Evolutionary conservation across 257 asterid species (phyloP).

Genomic region (Primulina tabacum): DNA sequence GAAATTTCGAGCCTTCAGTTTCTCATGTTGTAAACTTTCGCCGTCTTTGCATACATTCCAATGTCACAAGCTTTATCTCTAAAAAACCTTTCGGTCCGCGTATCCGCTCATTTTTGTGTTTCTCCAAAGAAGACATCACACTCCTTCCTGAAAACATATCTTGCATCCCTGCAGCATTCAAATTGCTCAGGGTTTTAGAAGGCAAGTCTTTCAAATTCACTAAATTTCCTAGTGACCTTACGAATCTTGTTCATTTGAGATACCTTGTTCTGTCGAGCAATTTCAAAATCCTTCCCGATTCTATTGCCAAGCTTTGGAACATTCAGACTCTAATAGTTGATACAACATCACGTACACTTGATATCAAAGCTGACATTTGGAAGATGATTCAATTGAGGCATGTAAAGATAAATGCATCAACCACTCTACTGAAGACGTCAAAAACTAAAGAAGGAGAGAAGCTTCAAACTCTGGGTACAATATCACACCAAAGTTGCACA

Average conservation of each 20-base stretch:
- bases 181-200: slow-evolving; percentile 32
- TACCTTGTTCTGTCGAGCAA: slow-evolving; percentile 25
- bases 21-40: slow-evolving; percentile 25
- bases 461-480: slow-evolving; percentile 26
- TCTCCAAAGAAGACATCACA: slow-evolving; percentile 21
- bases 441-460: neutral
- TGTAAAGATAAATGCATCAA: slow-evolving; percentile 32
- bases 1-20: slow-evolving; percentile 7
- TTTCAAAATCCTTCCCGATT: slow-evolving; percentile 22
- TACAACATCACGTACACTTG: slow-evolving; percentile 15
- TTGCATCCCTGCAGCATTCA: slow-evolving; percentile 30
- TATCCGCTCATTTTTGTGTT: slow-evolving; percentile 43
- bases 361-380: slow-evolving; percentile 30
- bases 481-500: slow-evolving; percentile 32
- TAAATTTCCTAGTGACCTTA: slow-evolving; percentile 24
- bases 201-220: slow-evolving; percentile 26
- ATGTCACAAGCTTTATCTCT: slow-evolving; percentile 25
- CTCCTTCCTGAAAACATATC: slow-evolving; percentile 23
- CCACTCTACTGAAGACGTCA: neutral
- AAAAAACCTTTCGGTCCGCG: slow-evolving; percentile 11
- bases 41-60: slow-evolving; percentile 42
- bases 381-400: slow-evolving; percentile 36
- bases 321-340: slow-evolving; percentile 31
- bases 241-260: slow-evolving; percentile 23
- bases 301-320: slow-evolving; percentile 30